Percentiles rank a stretch among this genome's conserved stretches.
Conservation (phyloP, 768 basidiomycete species). For the Pisolithus tinctorius region DNA sequence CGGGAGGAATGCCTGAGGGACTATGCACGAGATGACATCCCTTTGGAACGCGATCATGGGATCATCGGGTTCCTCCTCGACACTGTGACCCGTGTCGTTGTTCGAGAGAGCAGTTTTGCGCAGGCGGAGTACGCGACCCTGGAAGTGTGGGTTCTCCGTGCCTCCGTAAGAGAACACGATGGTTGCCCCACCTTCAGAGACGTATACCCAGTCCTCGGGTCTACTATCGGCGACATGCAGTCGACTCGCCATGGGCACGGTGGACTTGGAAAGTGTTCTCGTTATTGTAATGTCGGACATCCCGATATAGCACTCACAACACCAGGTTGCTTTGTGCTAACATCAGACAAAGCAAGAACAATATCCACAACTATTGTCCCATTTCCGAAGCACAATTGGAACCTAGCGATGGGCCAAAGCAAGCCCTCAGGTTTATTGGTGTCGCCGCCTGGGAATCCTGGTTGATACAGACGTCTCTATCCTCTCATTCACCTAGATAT, state of each 20-base stretch:
- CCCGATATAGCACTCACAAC: no score
- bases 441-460: no score
- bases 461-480: no score
- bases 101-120: constrained; percentile 43
- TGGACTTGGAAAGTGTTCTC: background rate
- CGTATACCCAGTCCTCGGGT: constrained; percentile 69
- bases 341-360: no score
- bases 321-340: no score
- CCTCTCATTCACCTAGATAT: no score
- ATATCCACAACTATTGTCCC: no score
- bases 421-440: no score
- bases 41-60: constrained; percentile 51
- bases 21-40: constrained; percentile 54
- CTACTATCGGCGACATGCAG: constrained; percentile 20
- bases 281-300: background rate
- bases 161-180: constrained; percentile 83
- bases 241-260: constrained; percentile 6
- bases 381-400: no score
- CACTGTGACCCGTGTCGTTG: constrained; percentile 16
- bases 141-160: constrained; percentile 40
- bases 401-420: no score
- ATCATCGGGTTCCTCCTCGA: constrained; percentile 33
- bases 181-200: constrained; percentile 90
- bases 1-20: constrained; percentile 58
- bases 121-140: constrained; percentile 68